Percentiles rank a stretch among this genome's conserved stretches.
Conservation (phyloP, 768 basidiomycete genomes). For the Boletus sp. region DNA sequence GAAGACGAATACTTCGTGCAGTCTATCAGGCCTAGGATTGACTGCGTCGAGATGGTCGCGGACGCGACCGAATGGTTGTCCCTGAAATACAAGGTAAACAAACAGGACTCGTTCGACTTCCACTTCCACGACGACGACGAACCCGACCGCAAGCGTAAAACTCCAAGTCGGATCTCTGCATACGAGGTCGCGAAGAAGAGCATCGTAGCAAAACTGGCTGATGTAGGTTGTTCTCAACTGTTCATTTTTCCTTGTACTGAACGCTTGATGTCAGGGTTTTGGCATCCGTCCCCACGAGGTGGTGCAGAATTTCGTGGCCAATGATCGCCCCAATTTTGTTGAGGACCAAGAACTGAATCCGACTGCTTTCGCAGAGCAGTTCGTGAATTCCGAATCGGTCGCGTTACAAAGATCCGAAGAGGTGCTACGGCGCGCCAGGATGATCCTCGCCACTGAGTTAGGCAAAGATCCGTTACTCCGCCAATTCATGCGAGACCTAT, state of each 20-base stretch:
- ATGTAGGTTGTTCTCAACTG: constrained; percentile 45
- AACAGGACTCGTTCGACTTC: constrained; percentile 58
- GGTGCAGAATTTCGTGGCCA: constrained; percentile 75
- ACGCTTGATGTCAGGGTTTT: constrained; percentile 56
- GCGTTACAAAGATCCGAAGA: constrained; percentile 63
- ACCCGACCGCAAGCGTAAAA: constrained; percentile 63
- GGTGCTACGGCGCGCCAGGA: constrained; percentile 66
- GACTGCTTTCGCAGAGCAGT: constrained; percentile 80
- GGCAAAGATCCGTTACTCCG: constrained; percentile 90
- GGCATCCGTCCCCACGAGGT: constrained; percentile 80
- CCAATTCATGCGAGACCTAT: constrained; percentile 69
- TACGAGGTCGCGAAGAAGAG: constrained; percentile 85
- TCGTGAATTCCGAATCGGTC: constrained; percentile 62
- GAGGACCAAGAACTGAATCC: constrained; percentile 84
- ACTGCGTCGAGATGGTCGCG: constrained; percentile 83
- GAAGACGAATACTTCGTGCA: constrained; percentile 75
- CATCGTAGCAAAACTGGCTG: constrained; percentile 70
- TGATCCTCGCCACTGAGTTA: constrained; percentile 86
- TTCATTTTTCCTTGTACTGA: not conserved
- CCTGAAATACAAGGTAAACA: constrained; percentile 77
- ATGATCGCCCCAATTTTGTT: constrained; percentile 59
- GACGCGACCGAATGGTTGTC: constrained; percentile 90
- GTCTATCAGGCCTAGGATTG: constrained; percentile 61
- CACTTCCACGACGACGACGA: constrained; percentile 70
- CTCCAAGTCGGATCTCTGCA: constrained; percentile 77